Evolutionary conservation across 495 filamentous ascomycete species (phyloP).

Genomic region (Trichocladium uniseriatum): DNA sequence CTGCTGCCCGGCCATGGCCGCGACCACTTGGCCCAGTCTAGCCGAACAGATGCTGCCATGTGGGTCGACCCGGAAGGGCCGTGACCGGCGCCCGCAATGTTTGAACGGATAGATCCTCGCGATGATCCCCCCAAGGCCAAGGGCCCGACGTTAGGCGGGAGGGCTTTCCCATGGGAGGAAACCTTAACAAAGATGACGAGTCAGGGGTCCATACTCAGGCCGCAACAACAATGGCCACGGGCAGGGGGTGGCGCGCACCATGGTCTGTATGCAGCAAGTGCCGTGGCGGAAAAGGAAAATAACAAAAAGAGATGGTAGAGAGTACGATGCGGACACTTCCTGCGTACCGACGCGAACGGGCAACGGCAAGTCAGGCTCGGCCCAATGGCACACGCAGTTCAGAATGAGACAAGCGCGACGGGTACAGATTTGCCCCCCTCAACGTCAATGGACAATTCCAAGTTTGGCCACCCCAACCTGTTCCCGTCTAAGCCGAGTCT

Average conservation of each 20-base stretch:
- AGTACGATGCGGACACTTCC: background rate
- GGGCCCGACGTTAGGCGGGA: conserved; percentile 6
- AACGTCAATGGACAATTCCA: conserved; percentile 14
- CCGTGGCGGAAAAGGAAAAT: background rate
- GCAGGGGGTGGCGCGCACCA: background rate
- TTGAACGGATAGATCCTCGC: conserved; percentile 22
- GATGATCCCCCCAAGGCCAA: conserved; percentile 6
- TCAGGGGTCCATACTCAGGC: background rate
- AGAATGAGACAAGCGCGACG: background rate
- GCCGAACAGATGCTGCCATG: conserved; percentile 21
- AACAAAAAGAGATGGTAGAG: too few relatives aligned
- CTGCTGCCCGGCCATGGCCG: conserved; percentile 12
- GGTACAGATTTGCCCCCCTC: conserved; percentile 10
- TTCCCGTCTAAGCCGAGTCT: conserved; percentile 3
- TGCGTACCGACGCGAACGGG: background rate
- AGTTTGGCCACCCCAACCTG: conserved; percentile 16
- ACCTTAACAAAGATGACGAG: background rate
- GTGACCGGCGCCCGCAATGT: conserved; percentile 16
- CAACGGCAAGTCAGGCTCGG: conserved; percentile 9
- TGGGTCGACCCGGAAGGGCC: conserved; percentile 23
- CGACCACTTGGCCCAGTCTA: conserved; percentile 19
- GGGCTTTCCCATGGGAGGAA: conserved; percentile 2
- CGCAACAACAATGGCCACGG: background rate
- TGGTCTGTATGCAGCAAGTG: background rate
- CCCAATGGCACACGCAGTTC: conserved; percentile 15